Base-by-base conservation (phyloP, 441 rosid genomes). In the Rhodomyrtus psidioides region DNA sequence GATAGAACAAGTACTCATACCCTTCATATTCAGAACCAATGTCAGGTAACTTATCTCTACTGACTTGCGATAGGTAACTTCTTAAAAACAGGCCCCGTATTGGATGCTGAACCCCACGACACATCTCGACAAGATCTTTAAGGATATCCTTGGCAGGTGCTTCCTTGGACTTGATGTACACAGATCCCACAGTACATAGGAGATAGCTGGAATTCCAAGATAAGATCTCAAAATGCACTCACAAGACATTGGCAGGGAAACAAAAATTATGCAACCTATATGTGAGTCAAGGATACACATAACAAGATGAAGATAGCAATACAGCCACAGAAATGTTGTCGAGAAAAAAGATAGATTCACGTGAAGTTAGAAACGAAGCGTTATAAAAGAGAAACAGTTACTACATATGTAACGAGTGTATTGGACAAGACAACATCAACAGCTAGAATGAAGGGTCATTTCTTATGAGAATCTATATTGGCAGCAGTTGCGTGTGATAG, bases 101-200 rank as follows among this genome's bases (percentile, higher is more conserved):
- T 3, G 99, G 99, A 93, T 96, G 93, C 81, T 96, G 99, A 91
- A 96, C 95, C 56, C 90, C 97, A 4, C 94, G 96, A 90, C 99
- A 95, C 98, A 96, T 95, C 87, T 97, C 99, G 58, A 93, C 96
- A 83, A 97, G 98, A 91, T 95, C 98, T 88, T 93, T 91, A 55
- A 96, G 96, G 83, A 94, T 91, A 87, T 97, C 98, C 89, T 93
- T 95, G 1, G 98, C 91, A 24, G 95, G 95, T 86, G 93, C 96
- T 86, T 95, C 97, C 90, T 95, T 94, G 58, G 96, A 92, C 91
- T 93, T 95, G 84, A 96, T 94, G 83, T 92, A 97, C 82, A 95
- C 96, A 82, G 98, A 95, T 89, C 99, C 99, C 85, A 95, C 97
- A n/a, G 99, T 97, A 87, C 96, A 97, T 55, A 97, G 92, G 79